Conservation (phyloP, 495 filamentous ascomycete genomes). For the Glonium stellatum region DNA sequence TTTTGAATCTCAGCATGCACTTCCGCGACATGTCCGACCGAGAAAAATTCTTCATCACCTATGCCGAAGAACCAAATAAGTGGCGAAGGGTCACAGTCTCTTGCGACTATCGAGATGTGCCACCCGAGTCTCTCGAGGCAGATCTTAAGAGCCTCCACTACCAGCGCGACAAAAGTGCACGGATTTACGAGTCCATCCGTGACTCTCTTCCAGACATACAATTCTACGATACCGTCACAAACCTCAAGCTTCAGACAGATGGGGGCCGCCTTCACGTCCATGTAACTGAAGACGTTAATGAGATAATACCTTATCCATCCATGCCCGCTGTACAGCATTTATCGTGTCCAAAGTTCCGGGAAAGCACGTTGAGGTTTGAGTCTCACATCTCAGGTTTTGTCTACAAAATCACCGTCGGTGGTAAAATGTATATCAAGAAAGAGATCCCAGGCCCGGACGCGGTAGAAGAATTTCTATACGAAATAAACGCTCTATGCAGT, state of each 20-base stretch:
- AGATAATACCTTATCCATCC: conserved; percentile 84
- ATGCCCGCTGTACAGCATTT: conserved; percentile 70
- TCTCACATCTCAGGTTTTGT: conserved; percentile 94
- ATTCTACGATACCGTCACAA: conserved; percentile 93
- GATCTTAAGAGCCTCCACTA: conserved; percentile 71
- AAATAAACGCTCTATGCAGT: conserved; percentile 86
- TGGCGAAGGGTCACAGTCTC: conserved; percentile 92
- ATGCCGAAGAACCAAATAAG: conserved; percentile 65
- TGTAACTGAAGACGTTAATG: conserved; percentile 95
- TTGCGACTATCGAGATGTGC: conserved; percentile 81
- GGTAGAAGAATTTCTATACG: conserved; percentile 94
- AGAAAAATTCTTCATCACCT: conserved; percentile 98
- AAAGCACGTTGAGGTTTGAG: conserved; percentile 74
- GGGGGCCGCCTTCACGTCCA: conserved; percentile 91
- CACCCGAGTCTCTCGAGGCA: conserved; percentile 73
- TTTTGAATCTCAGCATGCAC: conserved; percentile 97
- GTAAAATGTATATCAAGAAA: conserved; percentile 80
- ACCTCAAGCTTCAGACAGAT: conserved; percentile 86
- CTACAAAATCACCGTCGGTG: conserved; percentile 75
- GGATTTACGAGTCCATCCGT: conserved; percentile 92
- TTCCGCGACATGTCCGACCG: conserved; percentile 90
- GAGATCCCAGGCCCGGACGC: conserved; percentile 96
- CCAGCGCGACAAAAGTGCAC: conserved; percentile 89
- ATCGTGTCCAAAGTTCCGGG: conserved; percentile 56
- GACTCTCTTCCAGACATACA: conserved; percentile 86